Evolutionary conservation across 2,329 filamentous ascomycete genomes (phyloP).

Genomic region (Penicillium sp.): DNA sequence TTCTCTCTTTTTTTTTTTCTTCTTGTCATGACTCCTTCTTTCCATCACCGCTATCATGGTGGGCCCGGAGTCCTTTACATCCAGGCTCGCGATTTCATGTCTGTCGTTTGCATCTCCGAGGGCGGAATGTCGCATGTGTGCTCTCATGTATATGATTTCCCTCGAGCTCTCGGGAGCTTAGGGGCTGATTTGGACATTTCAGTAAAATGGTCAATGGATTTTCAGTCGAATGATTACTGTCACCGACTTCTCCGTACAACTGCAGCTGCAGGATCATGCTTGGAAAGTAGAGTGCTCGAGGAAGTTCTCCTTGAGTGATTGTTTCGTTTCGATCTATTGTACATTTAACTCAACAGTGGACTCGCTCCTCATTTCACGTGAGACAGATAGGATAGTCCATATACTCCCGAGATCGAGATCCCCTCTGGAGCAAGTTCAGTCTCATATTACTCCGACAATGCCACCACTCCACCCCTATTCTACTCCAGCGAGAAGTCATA

Average conservation of each 20-base stretch:
- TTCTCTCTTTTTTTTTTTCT: neutral
- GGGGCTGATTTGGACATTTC: neutral
- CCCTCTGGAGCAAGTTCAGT: neutral
- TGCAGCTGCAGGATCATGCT: neutral
- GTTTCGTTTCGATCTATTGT: neutral
- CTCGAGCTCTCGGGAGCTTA: neutral
- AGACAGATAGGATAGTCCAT: neutral
- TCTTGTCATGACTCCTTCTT: constrained; percentile 6
- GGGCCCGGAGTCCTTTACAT: neutral
- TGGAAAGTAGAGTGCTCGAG: neutral
- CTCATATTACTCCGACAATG: neutral
- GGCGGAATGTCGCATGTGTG: neutral
- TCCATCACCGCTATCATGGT: neutral
- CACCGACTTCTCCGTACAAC: neutral
- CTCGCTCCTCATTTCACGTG: neutral
- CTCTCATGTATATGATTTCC: neutral
- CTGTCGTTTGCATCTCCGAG: neutral
- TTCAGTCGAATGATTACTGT: neutral
- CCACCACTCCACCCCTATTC: constrained; percentile 31
- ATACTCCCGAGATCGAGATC: neutral
- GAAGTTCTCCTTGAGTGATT: neutral
- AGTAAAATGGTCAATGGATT: neutral
- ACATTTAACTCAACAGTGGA: neutral
- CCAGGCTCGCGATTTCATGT: too few species aligned
- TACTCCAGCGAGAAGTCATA: constrained; percentile 76